Percentiles rank a stretch among this genome's conserved stretches.
Conservation (phyloP, 192 early-diverging fungal species). For the Gryganskiella cystojenkinii region DNA sequence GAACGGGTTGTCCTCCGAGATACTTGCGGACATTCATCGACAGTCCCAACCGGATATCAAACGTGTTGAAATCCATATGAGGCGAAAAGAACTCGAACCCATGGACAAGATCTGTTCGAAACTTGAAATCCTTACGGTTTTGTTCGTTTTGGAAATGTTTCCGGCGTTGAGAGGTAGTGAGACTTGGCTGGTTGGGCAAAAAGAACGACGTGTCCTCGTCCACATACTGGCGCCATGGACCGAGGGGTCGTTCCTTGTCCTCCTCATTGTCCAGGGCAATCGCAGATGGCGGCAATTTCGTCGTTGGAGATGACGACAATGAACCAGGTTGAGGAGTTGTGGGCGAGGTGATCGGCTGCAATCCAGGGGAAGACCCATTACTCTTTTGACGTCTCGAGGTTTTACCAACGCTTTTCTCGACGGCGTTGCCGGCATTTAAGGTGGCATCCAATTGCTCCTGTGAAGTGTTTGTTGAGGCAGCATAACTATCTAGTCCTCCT, state of each 20-base stretch:
- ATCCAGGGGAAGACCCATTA: background rate
- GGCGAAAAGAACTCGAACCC: constrained; percentile 55
- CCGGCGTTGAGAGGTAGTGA: constrained; percentile 34
- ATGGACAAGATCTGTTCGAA: constrained; percentile 41
- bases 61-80: constrained; percentile 55
- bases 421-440: background rate
- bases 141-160: constrained; percentile 43
- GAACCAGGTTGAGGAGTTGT: constrained; percentile 38
- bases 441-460: constrained; percentile 29
- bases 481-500: background rate
- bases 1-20: constrained; percentile 41
- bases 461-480: constrained; percentile 13
- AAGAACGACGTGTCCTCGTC: constrained; percentile 52
- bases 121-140: constrained; percentile 37
- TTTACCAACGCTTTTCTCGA: background rate
- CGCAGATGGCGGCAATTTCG: too few species aligned
- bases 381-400: too few species aligned
- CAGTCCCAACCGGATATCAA: constrained; percentile 40
- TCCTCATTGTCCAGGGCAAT: background rate
- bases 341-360: constrained; percentile 5
- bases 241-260: constrained; percentile 32
- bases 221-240: constrained; percentile 29
- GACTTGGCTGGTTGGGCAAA: constrained; percentile 11
- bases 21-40: constrained; percentile 47
- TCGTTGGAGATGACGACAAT: constrained; percentile 10